A percentile compares a stretch with the other conserved stretches of the same genome.
Conservation (phyloP, 345 rosid species). For the Brassica nigra region DNA sequence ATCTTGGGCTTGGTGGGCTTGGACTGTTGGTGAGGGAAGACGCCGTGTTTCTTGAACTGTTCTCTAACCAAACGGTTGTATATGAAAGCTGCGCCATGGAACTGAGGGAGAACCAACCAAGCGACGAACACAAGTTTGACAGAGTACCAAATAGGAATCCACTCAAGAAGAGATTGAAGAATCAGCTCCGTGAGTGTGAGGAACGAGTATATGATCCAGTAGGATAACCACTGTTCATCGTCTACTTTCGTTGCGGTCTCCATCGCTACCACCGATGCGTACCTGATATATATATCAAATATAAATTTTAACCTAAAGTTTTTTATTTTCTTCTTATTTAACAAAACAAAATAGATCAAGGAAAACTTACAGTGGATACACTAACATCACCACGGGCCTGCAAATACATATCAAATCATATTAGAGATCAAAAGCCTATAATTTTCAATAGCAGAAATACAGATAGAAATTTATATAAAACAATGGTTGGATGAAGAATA, state of each 20-base stretch:
- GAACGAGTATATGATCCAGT: conserved; percentile 85
- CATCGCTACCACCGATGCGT: conserved; percentile 79
- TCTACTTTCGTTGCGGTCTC: conserved; percentile 67
- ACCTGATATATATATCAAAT: conserved; percentile 33
- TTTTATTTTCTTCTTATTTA: background rate
- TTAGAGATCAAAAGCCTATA: background rate
- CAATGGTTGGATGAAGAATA: background rate
- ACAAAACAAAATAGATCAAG: background rate
- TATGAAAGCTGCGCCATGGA: conserved; percentile 76
- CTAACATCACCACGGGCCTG: conserved; percentile 76
- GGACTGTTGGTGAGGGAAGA: background rate
- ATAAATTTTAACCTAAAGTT: background rate
- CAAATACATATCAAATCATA: conserved; percentile 6
- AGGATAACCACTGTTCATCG: conserved; percentile 93
- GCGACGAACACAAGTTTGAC: conserved; percentile 58
- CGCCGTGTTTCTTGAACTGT: conserved; percentile 48
- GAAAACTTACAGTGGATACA: conserved; percentile 71
- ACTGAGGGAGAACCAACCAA: conserved; percentile 78
- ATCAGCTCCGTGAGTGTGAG: conserved; percentile 72
- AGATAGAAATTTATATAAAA: background rate
- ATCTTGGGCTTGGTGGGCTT: conserved; percentile 23
- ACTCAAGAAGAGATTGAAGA: conserved; percentile 65
- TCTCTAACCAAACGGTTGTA: conserved; percentile 64
- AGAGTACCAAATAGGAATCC: conserved; percentile 86
- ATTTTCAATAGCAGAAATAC: background rate